Base-by-base conservation (phyloP, 2,329 filamentous ascomycete species). In the Aspergillus sp. region DNA sequence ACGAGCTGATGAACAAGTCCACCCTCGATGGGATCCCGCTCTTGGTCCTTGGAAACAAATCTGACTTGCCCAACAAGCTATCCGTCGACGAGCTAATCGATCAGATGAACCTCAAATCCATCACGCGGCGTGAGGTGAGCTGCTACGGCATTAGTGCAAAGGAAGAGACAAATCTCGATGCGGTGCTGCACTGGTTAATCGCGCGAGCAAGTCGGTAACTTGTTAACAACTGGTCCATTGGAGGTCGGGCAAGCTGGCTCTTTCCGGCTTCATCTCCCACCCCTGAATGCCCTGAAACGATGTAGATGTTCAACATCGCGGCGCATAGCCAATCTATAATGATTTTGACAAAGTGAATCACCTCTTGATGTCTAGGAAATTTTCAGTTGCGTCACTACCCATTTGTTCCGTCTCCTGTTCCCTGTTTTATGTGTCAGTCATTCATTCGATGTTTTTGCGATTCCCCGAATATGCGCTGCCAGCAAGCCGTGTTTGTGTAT, bases 141-240 rank as follows among this genome's bases (percentile, higher is more conserved):
- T 98, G 95, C 79, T 99, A 99, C 76, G 93, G 93, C 61, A 97
- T 99, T 79, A 97, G 93, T 74, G 95, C 93, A 60, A 98, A 98
- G 77, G 93, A 98, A 75, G 95, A 99, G 79, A 99, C 93, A 57
- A 99, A 99, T 78, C 86, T 99, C 64, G 93, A 99, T 72, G 95
- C 93, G 6, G 95, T 99, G 52, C 82, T 99, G 68, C 90, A 96
- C 74, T 99, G 95, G 90, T 82, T 99, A 73, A 93, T 99, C 75
- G 93, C 92, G 66, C 90, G 90, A 74, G 89, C 92, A 62, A 91
- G 83, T 72, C 88, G 88, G 78, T 92, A 78, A 85, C 41, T 9
- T 15, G 14, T 39, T 43, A 48, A 41, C 23, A 19, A 12, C 19
- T 19, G 44, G 35, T 12, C 19, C 19, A 46, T 19, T n/a, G 35